Conservation (phyloP, 768 basidiomycete genomes). For the Suillus fuscotomentosus region DNA sequence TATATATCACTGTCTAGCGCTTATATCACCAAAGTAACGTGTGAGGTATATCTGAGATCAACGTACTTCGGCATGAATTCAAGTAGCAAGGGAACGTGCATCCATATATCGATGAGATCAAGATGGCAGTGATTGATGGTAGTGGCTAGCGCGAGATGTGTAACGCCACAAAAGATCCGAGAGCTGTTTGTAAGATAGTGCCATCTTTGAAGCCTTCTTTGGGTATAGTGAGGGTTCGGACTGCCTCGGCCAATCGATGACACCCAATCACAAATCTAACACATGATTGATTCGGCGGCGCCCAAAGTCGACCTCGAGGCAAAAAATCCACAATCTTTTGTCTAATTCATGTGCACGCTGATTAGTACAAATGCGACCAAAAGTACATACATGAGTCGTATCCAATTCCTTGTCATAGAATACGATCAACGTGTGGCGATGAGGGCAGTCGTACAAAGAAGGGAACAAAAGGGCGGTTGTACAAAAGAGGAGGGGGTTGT, state of each 20-base stretch:
- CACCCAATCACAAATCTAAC: neutral
- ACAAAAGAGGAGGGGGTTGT: neutral
- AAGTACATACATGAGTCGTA: neutral
- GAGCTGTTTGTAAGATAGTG: neutral
- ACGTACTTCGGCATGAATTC: neutral
- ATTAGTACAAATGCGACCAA: neutral
- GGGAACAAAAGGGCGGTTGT: neutral
- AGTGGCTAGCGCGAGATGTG: neutral
- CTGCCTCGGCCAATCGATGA: neutral
- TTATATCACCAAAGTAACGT: neutral
- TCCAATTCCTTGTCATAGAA: neutral
- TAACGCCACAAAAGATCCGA: too few species aligned
- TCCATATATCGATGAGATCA: neutral
- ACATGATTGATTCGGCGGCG: neutral
- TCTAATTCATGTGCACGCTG: neutral
- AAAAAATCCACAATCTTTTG: neutral
- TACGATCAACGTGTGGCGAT: neutral
- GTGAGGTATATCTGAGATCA: neutral
- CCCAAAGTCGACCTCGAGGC: neutral
- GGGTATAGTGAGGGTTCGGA: neutral
- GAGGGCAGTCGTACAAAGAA: neutral
- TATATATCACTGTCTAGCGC: too few species aligned
- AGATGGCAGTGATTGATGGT: too few species aligned
- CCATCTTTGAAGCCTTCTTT: neutral
- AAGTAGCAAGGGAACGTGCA: too few species aligned